Base-by-base conservation (phyloP, 78 protist genomes). In the Cavenderia fasciculata region DNA sequence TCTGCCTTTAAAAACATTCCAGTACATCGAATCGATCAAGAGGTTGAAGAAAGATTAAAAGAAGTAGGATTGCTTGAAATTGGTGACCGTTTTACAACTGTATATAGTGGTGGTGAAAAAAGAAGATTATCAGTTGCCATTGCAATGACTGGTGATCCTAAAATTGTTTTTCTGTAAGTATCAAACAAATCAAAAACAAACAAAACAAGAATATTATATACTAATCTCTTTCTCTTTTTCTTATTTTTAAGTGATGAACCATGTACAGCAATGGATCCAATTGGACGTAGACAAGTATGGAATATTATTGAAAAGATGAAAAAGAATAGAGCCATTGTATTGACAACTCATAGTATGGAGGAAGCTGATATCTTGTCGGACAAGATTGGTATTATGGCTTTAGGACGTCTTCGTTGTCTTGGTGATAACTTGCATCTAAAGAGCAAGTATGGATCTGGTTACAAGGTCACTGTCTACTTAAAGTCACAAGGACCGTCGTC, bases 341-440 rank as follows among this genome's bases (percentile, higher is more conserved):
- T 96, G 51, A 94, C 95, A 29, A 92, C 97, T 51, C 98, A 96
- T 62, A 91, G 95, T n/a, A 96, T 96, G 97, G 96, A 94, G 71
- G 98, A 96, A 78, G 96, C 95, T 3, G 97, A 96, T 44, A 92
- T 86, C 19, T 72, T 96, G 27, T 97, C 98, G 34, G 97, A 97
- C 56, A 46, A 90, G 51, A 93, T 98, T 44, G 96, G 90, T 63
- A 96, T 98, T 79, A 97, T 98, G 97, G 29, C 89, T 38, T 47
- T 63, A 21, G 98, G 97, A 47, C 0, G 52, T 33, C 54, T 95
- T 16, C 33, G 71, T 18, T 52, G 82, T 51, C 8, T 93, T 21
- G 99, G 98, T 19, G 49, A 72, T 51, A 69, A 95, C 21, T 18
- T 93, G 38, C 74, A 74, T 52, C 84, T 98, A 46, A 96, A 96